Evolutionary conservation across 306 rosid species (phyloP), one percentile per base, ranked within the genome.

Genomic region (Lathyrus aphaca): DNA sequence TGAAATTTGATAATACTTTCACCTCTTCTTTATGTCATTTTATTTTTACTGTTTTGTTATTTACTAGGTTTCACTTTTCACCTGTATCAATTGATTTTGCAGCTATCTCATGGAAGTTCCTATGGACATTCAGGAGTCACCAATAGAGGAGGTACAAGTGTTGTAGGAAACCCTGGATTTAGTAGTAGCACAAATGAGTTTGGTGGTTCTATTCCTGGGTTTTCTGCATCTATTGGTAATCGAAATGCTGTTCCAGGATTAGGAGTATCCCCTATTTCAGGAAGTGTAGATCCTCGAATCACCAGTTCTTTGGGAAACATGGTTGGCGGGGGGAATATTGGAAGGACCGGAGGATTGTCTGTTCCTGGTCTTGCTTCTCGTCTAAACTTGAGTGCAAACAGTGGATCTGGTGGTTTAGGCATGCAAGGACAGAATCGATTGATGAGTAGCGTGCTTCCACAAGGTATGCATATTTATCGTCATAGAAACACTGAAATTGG

Each of bases 131-230:
- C 95, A 40, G 97, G 92, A 81, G 86, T 95, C 76, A 60, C 92
- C 64, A 95, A 76, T 77, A 91, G 99, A 89, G 99, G 98, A 88
- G 95, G 99, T 89, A 81, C 91, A 78, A 87, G 82, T 91, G 89
- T 91, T 63, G 95, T 91, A 60, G 98, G 97, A 75, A 91, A 87
- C 53, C 97, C 96, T 86, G 99, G 99, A 83, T 95, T 84, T 87
- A 87, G 86, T 87, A 91, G 85, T 84, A 82, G 85, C 88, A 71
- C 96, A 86, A 95, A 91, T 86, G 99, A 95, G 80, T 88, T 95
- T 82, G 96, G 97, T 57, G 91, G 97, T 82, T 88, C 99, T 78
- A 86, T 94, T 81, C 97, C 99, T 77, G 97, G 99, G 84, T 85
- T 91, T 91, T 87, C 91, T 82, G 86, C 97, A 78, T 85, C 96